Evolutionary conservation across 768 basidiomycete species (phyloP), one percentile per base, ranked within the genome.

Genomic region (Trichaptum fuscoviolaceum): DNA sequence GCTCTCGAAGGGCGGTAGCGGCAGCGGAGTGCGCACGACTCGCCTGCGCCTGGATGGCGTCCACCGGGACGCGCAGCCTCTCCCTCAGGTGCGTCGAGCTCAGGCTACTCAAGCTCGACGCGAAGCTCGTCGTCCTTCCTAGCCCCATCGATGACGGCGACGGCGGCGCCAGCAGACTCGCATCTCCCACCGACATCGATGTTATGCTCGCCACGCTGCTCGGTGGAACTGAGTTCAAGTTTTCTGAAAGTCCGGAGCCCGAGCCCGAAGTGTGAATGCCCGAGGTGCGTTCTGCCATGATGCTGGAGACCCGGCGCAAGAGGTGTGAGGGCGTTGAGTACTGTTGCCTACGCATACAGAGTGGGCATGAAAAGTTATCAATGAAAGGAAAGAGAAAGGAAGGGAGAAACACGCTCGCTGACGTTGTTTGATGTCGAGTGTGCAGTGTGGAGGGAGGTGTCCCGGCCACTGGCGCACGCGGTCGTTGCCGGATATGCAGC

Each of bases 381-480:
- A 5, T 12, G 20, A 2, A 52, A 52, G 10, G 42, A 12, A 52
- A 20, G 42, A 52, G 42, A 30, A 2, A 12, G 42, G 42, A 52
- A 52, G 42, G 42, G 42, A 52, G 42, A 52, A 52, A 52, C 42
- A 52, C 42, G 42, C 20, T 52, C 42, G 42, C 42, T 52, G 42
- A 52, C 42, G 20, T 15, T 61, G 60, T 27, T 27, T 61, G 60
- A 61, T 26, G 26, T 61, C 60, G 60, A 26, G 60, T 61, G 60
- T 18, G 60, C 60, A 27, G 10, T 17, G 34, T 61, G 34, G 26
- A 61, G 42, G 42, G 15, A 52, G 15, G 42, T 12, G 20, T 20
- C 42, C 42, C 42, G 42, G 42, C 42, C 42, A 15, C 5, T 52
- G 42, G 42, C 42, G 42, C 42, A 52, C 15, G 15, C 42, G 42